Percentiles rank a stretch among this genome's conserved stretches.
Conservation (phyloP, 2,329 filamentous ascomycete species). For the Alternaria viburni region DNA sequence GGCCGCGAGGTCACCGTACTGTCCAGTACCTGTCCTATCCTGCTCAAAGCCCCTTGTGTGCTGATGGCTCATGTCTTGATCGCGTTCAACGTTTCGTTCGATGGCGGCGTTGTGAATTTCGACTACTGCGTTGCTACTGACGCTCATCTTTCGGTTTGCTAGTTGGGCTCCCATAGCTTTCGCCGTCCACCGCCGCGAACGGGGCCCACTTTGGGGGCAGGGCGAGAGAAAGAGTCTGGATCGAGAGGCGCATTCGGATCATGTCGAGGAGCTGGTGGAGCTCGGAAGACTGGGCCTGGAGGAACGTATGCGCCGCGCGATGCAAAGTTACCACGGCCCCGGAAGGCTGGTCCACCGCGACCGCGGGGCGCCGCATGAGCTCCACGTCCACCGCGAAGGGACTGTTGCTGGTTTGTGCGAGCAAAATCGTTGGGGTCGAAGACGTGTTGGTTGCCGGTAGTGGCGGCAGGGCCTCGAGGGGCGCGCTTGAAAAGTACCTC, state of each 20-base stretch:
- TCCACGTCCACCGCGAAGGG: constrained; percentile 43
- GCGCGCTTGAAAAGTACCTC: constrained; percentile 48
- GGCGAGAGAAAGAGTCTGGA: constrained; percentile 49
- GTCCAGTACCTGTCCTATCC: constrained; percentile 1
- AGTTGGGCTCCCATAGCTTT: constrained; percentile 51
- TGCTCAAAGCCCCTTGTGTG: background rate
- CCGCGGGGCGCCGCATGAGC: constrained; percentile 31
- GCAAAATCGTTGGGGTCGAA: constrained; percentile 58
- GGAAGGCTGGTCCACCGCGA: constrained; percentile 28
- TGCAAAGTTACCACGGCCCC: constrained; percentile 39
- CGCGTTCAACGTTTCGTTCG: constrained; percentile 1
- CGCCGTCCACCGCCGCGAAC: constrained; percentile 43
- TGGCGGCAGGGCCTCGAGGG: constrained; percentile 43
- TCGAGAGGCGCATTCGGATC: constrained; percentile 49
- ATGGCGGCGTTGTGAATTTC: constrained; percentile 2
- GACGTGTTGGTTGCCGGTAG: constrained; percentile 42
- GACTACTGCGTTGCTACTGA: constrained; percentile 9
- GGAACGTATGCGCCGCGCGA: constrained; percentile 41
- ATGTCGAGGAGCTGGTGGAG: constrained; percentile 34
- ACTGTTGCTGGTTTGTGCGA: constrained; percentile 42
- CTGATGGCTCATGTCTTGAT: constrained; percentile 1
- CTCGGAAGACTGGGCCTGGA: constrained; percentile 34
- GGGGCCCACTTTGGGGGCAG: constrained; percentile 34
- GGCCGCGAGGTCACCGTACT: background rate
- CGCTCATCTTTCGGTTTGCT: constrained; percentile 15